Conservation (phyloP, 805 yeast genomes). For the Wickerhamomyces ciferrii region DNA sequence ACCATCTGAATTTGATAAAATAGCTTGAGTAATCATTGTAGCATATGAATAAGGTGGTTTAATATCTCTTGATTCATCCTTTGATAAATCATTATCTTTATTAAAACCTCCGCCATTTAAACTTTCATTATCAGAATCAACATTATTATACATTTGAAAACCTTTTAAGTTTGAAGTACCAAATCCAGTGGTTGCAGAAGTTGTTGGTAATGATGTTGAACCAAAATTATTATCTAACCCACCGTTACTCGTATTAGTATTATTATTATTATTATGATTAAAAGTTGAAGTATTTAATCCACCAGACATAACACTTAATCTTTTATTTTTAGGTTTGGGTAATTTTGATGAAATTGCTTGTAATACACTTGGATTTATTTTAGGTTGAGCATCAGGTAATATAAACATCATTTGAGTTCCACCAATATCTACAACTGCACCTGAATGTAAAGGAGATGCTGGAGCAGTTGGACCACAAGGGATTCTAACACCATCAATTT, state of each 20-base stretch:
- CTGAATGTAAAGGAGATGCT: constrained; percentile 64
- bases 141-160: constrained; percentile 1
- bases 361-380: constrained; percentile 38
- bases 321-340: constrained; percentile 22
- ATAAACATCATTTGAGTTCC: constrained; percentile 99
- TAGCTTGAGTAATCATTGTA: constrained; percentile 97
- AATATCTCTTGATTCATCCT: constrained; percentile 85
- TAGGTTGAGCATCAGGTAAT: constrained; percentile 83
- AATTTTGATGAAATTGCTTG: constrained; percentile 27
- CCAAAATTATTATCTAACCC: background rate
- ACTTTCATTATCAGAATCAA: background rate
- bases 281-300: constrained; percentile 14
- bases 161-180: background rate
- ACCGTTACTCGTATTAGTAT: constrained; percentile 8
- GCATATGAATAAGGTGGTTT: constrained; percentile 98
- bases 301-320: constrained; percentile 4
- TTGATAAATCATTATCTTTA: constrained; percentile 58
- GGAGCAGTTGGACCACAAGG: constrained; percentile 37
- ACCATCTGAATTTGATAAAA: constrained; percentile 81
- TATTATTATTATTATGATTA: constrained; percentile 33
- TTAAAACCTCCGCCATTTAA: background rate
- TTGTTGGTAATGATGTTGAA: background rate
- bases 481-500: constrained; percentile 62
- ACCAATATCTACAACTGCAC: constrained; percentile 91
- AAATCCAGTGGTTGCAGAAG: background rate